Percentiles rank a stretch among this genome's conserved stretches.
Evolutionary conservation across 164 flowering plant genomes (phyloP).

Genomic region (Piper longum): DNA sequence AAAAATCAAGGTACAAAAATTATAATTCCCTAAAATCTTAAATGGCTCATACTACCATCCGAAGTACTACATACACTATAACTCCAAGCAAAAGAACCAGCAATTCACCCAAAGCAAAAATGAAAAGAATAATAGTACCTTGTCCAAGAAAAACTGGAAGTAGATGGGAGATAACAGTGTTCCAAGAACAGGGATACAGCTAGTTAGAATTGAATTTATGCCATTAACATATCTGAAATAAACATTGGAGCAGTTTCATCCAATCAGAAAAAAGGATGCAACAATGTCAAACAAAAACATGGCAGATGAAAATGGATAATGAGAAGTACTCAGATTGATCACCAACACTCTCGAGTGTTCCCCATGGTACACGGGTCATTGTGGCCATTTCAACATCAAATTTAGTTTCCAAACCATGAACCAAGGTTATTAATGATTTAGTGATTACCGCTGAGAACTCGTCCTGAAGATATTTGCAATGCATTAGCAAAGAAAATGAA

Average conservation of each 20-base stretch:
- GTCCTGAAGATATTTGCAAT: constrained; percentile 43
- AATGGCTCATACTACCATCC: not conserved
- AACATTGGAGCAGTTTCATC: not conserved
- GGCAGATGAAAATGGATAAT: not conserved
- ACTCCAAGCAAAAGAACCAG: not conserved
- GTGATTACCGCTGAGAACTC: constrained; percentile 91
- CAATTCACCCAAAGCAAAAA: not conserved
- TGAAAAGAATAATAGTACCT: constrained; percentile 33
- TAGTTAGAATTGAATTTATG: constrained; percentile 69
- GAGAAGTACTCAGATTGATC: constrained; percentile 79
- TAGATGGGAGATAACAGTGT: constrained; percentile 72
- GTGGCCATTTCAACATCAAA: constrained; percentile 97
- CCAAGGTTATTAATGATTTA: constrained; percentile 73
- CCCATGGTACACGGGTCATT: constrained; percentile 98
- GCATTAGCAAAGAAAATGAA: not conserved
- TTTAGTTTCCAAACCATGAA: constrained; percentile 88
- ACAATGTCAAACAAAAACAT: not conserved
- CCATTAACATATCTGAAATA: constrained; percentile 77
- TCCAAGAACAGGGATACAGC: constrained; percentile 86
- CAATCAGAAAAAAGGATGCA: not conserved
- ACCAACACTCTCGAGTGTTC: constrained; percentile 95
- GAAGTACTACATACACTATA: too few relatives aligned
- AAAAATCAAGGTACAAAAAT: too few relatives aligned
- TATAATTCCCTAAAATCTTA: too few relatives aligned
- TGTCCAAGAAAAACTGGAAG: constrained; percentile 95